A percentile compares a stretch with the other conserved stretches of the same genome.
Conservation (phyloP, 1,139 yeast species). For the Diutina neorugosa region DNA sequence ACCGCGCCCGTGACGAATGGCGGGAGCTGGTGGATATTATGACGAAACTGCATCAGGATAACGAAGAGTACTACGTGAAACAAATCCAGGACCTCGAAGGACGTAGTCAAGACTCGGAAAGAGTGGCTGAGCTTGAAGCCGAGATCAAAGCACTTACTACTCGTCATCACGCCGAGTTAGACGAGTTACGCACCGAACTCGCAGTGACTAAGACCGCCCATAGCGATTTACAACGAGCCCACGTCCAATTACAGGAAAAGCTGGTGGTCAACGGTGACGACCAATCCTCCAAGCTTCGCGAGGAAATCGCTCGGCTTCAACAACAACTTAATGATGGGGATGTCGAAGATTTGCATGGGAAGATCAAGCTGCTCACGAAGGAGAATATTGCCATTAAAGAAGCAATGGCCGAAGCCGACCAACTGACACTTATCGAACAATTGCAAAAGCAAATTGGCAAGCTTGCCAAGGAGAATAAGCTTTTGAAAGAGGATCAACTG, state of each 20-base stretch:
- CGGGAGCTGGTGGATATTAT: slow-evolving; percentile 1
- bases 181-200: neutral
- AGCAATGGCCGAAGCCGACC: slow-evolving; percentile 3
- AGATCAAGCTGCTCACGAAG: slow-evolving; percentile 2
- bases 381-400: slow-evolving; percentile 4
- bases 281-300: neutral
- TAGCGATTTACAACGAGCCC: neutral
- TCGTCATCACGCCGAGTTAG: neutral
- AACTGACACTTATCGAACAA: slow-evolving; percentile 2
- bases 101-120: neutral
- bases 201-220: neutral
- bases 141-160: neutral
- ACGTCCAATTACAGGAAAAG: neutral
- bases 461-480: slow-evolving; percentile 2
- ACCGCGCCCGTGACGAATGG: slow-evolving; percentile 2
- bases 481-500: neutral
- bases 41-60: slow-evolving; percentile 1
- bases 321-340: neutral
- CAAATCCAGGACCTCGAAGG: neutral
- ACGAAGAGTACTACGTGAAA: slow-evolving; percentile 1
- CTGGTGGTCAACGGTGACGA: neutral
- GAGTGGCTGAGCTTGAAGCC: neutral
- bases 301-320: neutral
- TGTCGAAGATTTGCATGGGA: neutral
- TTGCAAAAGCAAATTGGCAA: slow-evolving; percentile 3